phyloP scores from a whole-genome alignment of 192 early-diverging fungal genomes.

The Rhizoclosmatium globosum region DNA sequence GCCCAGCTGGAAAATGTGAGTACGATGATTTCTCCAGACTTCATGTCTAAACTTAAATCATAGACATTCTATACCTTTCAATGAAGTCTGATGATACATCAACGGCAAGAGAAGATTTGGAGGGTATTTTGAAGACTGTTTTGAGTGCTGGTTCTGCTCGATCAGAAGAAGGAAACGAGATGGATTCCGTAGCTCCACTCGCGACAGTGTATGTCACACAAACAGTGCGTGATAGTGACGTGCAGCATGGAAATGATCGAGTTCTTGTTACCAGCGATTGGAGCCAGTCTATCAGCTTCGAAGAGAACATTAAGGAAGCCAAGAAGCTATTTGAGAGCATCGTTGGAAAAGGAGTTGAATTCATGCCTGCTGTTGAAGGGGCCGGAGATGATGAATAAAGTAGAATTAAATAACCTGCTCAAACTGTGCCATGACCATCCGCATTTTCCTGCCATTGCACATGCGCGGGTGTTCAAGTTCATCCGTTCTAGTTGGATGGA shows the following conservation, averaged over 20 bases:
- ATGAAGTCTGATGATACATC: not conserved
- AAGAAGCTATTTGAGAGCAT: not conserved
- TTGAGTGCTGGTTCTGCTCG: not conserved
- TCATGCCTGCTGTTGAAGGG: not conserved
- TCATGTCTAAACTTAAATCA: no score
- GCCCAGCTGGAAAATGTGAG: slow-evolving; percentile 31
- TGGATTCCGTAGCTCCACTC: not conserved
- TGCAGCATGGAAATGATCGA: not conserved
- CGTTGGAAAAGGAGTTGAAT: not conserved
- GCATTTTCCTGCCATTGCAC: no score
- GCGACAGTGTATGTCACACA: not conserved
- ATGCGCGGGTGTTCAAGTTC: no score
- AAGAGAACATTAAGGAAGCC: slow-evolving; percentile 7
- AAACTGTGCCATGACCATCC: no score
- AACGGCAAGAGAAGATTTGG: slow-evolving; percentile 8
- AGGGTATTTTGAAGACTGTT: not conserved
- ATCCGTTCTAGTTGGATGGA: not conserved
- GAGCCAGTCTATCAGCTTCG: not conserved
- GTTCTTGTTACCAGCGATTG: slow-evolving; percentile 8
- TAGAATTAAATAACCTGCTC: not conserved
- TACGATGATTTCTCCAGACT: not conserved
- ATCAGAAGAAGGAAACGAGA: not conserved
- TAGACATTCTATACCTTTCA: not conserved
- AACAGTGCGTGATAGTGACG: not conserved
- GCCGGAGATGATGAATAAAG: not conserved